Evolutionary conservation across 257 asterid genomes (phyloP).

Genomic region (Ilex asprella): DNA sequence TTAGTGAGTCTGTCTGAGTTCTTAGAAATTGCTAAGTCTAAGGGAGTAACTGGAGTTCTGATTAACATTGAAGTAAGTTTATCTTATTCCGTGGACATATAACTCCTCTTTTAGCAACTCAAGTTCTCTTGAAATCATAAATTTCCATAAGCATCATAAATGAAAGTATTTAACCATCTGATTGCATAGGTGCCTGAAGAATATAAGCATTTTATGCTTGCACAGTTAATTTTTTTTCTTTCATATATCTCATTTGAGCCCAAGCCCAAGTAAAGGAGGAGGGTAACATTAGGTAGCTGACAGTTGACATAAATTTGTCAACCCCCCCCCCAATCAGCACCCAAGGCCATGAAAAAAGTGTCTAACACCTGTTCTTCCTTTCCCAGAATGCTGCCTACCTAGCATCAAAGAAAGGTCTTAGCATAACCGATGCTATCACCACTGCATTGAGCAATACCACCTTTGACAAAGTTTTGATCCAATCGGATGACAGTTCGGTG

Average conservation of each 20-base stretch:
- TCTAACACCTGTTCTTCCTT: not conserved
- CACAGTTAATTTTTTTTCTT: not conserved
- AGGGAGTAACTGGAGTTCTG: conserved; percentile 45
- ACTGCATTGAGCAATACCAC: conserved; percentile 55
- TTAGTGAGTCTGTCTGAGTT: conserved; percentile 54
- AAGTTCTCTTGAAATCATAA: not conserved
- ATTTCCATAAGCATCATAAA: not conserved
- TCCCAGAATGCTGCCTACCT: conserved; percentile 64
- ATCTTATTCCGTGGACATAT: not conserved
- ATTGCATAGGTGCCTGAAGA: not conserved
- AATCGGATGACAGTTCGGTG: conserved; percentile 69
- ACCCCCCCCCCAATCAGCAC: not conserved
- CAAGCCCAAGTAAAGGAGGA: not conserved
- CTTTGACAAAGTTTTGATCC: conserved; percentile 55
- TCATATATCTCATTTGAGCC: not conserved
- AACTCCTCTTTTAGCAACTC: not conserved
- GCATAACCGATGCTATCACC: conserved; percentile 45
- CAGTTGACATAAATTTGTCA: no score
- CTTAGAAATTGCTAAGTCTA: conserved; percentile 61
- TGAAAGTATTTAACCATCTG: no score
- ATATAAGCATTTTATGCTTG: not conserved
- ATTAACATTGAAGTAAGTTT: conserved; percentile 38
- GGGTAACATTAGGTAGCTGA: no score
- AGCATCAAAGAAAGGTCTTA: conserved; percentile 55
- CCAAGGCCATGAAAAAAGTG: not conserved